phyloP scores from a whole-genome alignment of 371 early-diverging fungal species.

The Mortierella sp. region DNA sequence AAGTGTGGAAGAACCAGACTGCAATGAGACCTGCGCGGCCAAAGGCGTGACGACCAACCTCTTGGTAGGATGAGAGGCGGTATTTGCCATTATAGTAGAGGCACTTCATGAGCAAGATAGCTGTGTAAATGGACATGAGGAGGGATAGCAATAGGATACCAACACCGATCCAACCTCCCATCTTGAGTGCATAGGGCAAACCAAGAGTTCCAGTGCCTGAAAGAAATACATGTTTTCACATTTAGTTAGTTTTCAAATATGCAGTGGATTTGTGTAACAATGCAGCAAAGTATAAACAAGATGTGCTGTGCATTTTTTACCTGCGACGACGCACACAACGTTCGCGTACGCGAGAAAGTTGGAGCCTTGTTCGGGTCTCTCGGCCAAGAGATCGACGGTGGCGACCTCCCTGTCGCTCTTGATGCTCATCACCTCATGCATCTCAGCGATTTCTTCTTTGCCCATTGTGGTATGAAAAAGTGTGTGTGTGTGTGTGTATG shows the following conservation, averaged over 20 bases:
- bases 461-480: constrained; percentile 14
- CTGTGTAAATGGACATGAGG: constrained; percentile 78
- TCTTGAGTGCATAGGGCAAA: constrained; percentile 84
- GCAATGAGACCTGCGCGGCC: constrained; percentile 46
- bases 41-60: constrained; percentile 58
- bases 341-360: constrained; percentile 67
- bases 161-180: constrained; percentile 87
- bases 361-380: constrained; percentile 46
- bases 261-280: not conserved
- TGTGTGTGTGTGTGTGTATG: not conserved
- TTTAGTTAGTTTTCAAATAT: not conserved
- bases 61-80: constrained; percentile 51
- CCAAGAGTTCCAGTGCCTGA: constrained; percentile 79
- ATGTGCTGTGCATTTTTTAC: constrained; percentile 37
- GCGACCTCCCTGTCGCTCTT: constrained; percentile 37
- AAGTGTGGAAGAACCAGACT: constrained; percentile 66
- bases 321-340: constrained; percentile 85
- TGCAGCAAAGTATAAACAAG: not conserved
- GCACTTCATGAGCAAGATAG: constrained; percentile 77
- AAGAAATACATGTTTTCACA: not conserved
- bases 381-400: constrained; percentile 38
- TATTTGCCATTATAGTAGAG: constrained; percentile 69
- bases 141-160: constrained; percentile 78
- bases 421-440: constrained; percentile 35
- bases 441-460: constrained; percentile 23